Evolutionary conservation across 2,329 filamentous ascomycete genomes (phyloP), one percentile per base, ranked within the genome.

Genomic region (Claviceps sp.): DNA sequence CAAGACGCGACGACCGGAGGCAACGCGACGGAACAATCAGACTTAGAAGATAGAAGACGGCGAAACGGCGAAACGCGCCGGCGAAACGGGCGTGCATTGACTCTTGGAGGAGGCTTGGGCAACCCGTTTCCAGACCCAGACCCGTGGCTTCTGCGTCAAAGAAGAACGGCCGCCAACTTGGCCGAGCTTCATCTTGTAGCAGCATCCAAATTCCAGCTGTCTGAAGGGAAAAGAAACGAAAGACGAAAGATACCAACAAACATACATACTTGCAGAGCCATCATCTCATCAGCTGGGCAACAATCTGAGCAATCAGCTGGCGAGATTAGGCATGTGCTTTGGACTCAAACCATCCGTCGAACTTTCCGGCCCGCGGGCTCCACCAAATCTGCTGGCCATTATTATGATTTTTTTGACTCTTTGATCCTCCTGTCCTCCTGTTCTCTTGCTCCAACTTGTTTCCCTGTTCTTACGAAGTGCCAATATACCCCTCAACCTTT

Each of bases 271-370:
- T 34, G 9, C 29, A 34, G 9, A 34, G 9, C 29, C 29, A 11
- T 34, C 9, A 34, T 34, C 29, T 34, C 9, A 34, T 34, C 29
- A 34, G 29, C 29, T 34, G 29, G 29, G 29, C 29, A 34, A 34
- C 7, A 22, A 43, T 23, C 20, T 20, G 13, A 20, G 8, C 8
- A 42, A 26, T 17, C 43, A 37, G 34, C 42, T 40, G 51, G 50
- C 49, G 4, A 39, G 40, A 36, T 49, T 51, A 34, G 36, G 45
- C 52, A 53, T 51, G 49, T 53, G 49, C 36, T 29, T 42, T 29
- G 51, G 20, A 23, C 37, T 20, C 16, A 51, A 53, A 49, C 34
- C 45, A 39, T 47, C 45, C 22, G 16, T 13, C 37, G 22, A 34
- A 46, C 50, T 44, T 51, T 7, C 45, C 50, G 39, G 42, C 40